These are phyloP conservation scores for Pulveroboletus sp. DNA, from an alignment of 768 basidiomycete genomes.

Conservation along the genomic window DNA sequence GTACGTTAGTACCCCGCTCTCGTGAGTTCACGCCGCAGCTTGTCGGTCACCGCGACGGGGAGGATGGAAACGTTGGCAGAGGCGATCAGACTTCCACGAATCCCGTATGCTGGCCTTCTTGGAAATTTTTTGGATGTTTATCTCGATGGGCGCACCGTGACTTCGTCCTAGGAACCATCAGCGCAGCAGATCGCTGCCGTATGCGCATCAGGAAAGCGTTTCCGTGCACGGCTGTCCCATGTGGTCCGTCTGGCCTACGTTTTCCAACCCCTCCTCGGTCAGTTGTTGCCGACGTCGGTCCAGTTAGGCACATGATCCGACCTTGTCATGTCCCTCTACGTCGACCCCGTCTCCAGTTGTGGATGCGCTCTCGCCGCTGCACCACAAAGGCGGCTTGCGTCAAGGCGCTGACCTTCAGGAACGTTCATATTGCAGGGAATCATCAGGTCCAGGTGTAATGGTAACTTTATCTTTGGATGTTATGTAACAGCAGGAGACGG, in stretches of 20 bases:
- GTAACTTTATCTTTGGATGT: slow-evolving; percentile 22
- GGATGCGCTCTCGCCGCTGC: not conserved
- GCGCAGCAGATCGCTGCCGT: slow-evolving; percentile 10
- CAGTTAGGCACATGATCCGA: not conserved
- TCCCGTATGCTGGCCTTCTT: slow-evolving; percentile 9
- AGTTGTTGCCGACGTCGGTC: not conserved
- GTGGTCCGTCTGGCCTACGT: no score
- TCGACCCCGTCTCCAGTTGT: not conserved
- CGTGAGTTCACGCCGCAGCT: not conserved
- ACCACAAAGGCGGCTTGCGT: not conserved
- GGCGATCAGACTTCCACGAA: slow-evolving; percentile 14
- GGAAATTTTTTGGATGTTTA: slow-evolving; percentile 12
- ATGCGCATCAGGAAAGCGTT: not conserved
- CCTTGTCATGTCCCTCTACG: not conserved
- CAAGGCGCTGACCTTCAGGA: slow-evolving; percentile 9
- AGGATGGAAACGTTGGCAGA: not conserved
- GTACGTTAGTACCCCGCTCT: not conserved
- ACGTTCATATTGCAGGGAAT: slow-evolving; percentile 15
- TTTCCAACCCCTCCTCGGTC: not conserved
- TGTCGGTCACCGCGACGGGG: not conserved
- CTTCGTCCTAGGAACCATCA: slow-evolving; percentile 23
- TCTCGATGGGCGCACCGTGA: slow-evolving; percentile 11
- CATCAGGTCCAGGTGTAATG: slow-evolving; percentile 14
- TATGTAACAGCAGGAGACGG: slow-evolving; percentile 20
- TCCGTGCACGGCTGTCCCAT: not conserved